Evolutionary conservation across 2,329 filamentous ascomycete genomes (phyloP), one percentile per base, ranked within the genome.

Genomic region (Escovopsis sp.): DNA sequence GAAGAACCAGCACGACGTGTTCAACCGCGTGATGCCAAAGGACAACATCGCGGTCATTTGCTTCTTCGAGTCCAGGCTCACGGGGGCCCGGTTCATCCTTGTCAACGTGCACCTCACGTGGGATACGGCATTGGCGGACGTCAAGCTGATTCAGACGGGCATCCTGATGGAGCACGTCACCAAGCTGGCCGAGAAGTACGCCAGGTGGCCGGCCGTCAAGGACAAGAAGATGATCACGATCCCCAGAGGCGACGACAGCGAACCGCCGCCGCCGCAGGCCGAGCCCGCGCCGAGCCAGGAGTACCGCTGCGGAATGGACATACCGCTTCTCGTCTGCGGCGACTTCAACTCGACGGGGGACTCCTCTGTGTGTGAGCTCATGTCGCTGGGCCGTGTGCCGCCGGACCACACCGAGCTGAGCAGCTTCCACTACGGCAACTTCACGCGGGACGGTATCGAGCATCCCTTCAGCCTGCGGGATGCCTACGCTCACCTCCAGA

Each of bases 1-100:
- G 75, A 96, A 96, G 62, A 84, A 87, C 38, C 85, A 93, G 50
- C 84, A 93, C 52, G 90, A 98, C 50, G 88, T 96, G 38, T 96
- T 94, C 69, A 98, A 98, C 56, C 81, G 90, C 19, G 81, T 98
- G 41, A 96, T 94, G 90, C 87, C 88, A 41, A 85, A 90, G 60
- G 90, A 98, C 65, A 88, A 96, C 54, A 94, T 98, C 56, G 90
- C 82, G 13, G 79, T 94, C 33, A 74, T 94, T 33, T 76, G 81
- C 37, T 93, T 96, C 63, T 74, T 98, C 42, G 90, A 98, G 58
- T 94, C 93, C 49, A 76, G 88, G 27, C 64, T 73, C 41, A 94
- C 88, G 0, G 90, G 90, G n/a, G 78, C 85, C 12, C 78, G 90
- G 38, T 64, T 96, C 50, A 93, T 98, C 43, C 76, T 96, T 26